phyloP scores from a whole-genome alignment of 345 rosid genomes.

The Rhizophora apiculata region DNA sequence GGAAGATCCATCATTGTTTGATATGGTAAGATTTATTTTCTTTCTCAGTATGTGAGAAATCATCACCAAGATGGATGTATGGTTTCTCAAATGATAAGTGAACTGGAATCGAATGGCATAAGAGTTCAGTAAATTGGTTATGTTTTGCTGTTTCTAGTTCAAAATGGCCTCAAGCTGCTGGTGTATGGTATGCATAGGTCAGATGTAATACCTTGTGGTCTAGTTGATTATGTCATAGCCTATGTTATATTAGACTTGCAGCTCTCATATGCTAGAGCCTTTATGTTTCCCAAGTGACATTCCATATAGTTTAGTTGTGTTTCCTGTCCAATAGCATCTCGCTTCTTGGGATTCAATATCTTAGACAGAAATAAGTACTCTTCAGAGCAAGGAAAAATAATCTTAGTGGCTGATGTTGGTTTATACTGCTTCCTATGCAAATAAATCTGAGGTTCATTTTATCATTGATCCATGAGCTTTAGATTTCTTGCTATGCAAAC shows the following conservation, averaged over 20 bases:
- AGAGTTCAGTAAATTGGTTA: background rate
- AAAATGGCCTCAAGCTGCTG: too few relatives aligned
- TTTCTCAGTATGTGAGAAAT: background rate
- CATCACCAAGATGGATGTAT: background rate
- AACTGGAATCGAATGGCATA: background rate
- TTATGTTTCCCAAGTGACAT: too few relatives aligned
- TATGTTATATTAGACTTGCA: too few relatives aligned
- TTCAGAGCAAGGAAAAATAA: background rate
- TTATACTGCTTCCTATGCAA: background rate
- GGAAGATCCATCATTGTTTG: constrained; percentile 74
- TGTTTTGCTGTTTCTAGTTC: background rate
- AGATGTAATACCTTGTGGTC: too few relatives aligned
- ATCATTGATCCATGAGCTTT: background rate
- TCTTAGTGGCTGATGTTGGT: background rate
- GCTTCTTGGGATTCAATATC: background rate
- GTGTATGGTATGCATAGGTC: too few relatives aligned
- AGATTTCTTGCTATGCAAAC: background rate
- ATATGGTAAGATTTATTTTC: constrained; percentile 53
- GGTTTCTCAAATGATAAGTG: background rate
- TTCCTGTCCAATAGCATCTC: too few relatives aligned
- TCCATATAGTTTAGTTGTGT: too few relatives aligned
- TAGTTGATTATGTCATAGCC: too few relatives aligned
- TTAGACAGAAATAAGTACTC: background rate
- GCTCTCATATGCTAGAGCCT: too few relatives aligned
- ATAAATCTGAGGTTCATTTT: background rate